phyloP scores from a whole-genome alignment of 148 eudicot species.

The Spergularia marina region DNA sequence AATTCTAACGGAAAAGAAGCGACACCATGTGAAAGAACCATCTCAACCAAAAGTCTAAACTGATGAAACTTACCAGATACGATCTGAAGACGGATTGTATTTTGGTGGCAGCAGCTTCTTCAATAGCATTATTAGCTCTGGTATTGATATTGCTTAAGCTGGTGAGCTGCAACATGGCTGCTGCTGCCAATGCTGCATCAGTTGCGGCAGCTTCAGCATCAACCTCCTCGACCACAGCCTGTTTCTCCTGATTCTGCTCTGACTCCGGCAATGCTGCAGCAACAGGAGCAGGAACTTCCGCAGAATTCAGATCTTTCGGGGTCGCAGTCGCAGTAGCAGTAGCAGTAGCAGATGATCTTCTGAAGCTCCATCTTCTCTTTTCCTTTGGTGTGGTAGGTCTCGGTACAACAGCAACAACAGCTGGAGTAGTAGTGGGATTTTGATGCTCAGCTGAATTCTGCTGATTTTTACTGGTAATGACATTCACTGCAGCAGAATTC shows the following conservation, averaged over 20 bases:
- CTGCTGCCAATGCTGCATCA: constrained; percentile 40
- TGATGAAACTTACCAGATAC: constrained; percentile 50
- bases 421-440: constrained; percentile 32
- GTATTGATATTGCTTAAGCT: constrained; percentile 17
- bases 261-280: constrained; percentile 18
- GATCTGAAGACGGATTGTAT: constrained; percentile 77
- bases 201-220: constrained; percentile 36
- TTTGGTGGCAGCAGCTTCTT: constrained; percentile 63
- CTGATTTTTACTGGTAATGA: neutral
- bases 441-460: neutral
- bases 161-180: constrained; percentile 36
- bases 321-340: constrained; percentile 34
- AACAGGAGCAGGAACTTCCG: neutral
- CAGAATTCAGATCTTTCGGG: constrained; percentile 18
- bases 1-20: too few species aligned
- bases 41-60: neutral
- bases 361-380: constrained; percentile 85
- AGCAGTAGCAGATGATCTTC: constrained; percentile 60
- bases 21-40: neutral
- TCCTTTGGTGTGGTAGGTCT: constrained; percentile 67
- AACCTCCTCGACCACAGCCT: constrained; percentile 38
- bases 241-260: constrained; percentile 38
- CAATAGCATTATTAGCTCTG: constrained; percentile 23
- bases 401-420: constrained; percentile 22
- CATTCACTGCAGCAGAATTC: neutral